Base-by-base conservation (phyloP, 1,284 basidiomycete genomes). In the Omphalotus olearius region DNA sequence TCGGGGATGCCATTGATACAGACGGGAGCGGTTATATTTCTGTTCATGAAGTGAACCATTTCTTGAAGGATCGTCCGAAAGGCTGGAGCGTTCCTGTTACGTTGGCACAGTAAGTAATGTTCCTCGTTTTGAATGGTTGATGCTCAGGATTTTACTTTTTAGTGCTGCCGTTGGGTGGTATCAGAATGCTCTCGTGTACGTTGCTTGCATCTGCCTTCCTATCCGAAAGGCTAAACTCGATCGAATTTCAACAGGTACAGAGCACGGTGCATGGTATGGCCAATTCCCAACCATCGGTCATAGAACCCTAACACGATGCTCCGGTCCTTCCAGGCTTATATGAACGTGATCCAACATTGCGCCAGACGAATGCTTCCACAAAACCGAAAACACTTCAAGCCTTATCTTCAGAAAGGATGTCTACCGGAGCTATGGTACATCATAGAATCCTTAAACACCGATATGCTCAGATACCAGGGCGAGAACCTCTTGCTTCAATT, bases 1-100 rank as follows among this genome's bases (percentile, higher is more conserved):
- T 69, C 33, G 61, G 62, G 5, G 66, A 69, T 40, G 66, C 65
- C 6, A 64, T 69, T 17, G 67, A 69, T 47, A 62, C 62, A 33
- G 66, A 69, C 39, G 61, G 60, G 3, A 66, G 63, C 40, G 66
- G 66, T 11, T 69, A 64, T 47, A 54, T 69, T 7, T 67, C 66
- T 3, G 61, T 67, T 6, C 55, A 64, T 18, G 66, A 68, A 53
- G 60, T 65, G 28, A 67, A 69, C 50, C 54, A 60, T 3, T 69
- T 67, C 47, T 52, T 67, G 41, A 58, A 56, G 30, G 53, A 56
- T 1, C 42, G 55, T 9, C 65, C 60, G 6, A 13, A 38, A 14
- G 47, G 52, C 6, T 68, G 64, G 62, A 65, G 61, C 37, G 54
- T 60, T 1, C 55, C 63, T 0, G 55, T 63, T 41, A 67, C 66